These are phyloP conservation scores for Thraustochytrium striatum DNA, from an alignment of 352 stramenopile species.

Conservation along the genomic window DNA sequence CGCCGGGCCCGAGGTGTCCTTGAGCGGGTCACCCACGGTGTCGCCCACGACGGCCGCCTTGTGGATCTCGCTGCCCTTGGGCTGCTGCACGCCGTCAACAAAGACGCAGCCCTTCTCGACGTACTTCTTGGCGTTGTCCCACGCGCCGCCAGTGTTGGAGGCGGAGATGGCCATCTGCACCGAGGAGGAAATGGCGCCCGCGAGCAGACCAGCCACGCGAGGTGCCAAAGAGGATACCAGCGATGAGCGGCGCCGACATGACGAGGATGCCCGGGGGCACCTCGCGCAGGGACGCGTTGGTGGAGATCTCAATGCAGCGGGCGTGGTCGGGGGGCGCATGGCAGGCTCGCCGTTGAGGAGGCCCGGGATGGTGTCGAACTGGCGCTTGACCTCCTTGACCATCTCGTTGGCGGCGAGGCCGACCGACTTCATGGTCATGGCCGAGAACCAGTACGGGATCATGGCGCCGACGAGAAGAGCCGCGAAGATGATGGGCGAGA, in stretches of 20 bases:
- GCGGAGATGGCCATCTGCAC: conserved; percentile 98
- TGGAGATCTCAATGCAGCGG: conserved; percentile 98
- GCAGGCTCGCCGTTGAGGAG: conserved; percentile 49
- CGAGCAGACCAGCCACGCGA: conserved; percentile 93
- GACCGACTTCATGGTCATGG: conserved; percentile 99
- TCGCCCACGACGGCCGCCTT: conserved; percentile 95
- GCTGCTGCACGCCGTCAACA: conserved; percentile 34
- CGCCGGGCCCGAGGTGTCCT: conserved; percentile 97
- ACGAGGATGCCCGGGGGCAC: conserved; percentile 93
- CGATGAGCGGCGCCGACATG: conserved; percentile 95
- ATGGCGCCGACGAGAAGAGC: conserved; percentile 98
- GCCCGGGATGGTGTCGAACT: conserved; percentile 94
- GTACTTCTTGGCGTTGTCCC: conserved; percentile 99
- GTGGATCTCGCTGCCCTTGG: conserved; percentile 94
- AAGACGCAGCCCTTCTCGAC: conserved; percentile 71
- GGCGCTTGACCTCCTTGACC: conserved; percentile 97
- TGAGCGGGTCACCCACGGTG: conserved; percentile 98
- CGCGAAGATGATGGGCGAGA: conserved; percentile 90
- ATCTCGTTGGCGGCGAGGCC: conserved; percentile 96
- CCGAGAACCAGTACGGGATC: conserved; percentile 99
- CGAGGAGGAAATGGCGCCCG: conserved; percentile 87
- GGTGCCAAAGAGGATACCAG: conserved; percentile 95
- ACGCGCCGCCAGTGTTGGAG: conserved; percentile 98
- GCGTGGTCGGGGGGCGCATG: conserved; percentile 75
- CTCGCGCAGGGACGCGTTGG: conserved; percentile 93